Conservation (phyloP, 345 rosid genomes). For the Arabidopsis thaliana region TAIR10.1 NC_003074.8:18136001-18136500, state of each 20-base stretch:
- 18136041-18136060: constrained; percentile 82
- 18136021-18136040: constrained; percentile 48
- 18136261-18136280: background rate
- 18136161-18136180: constrained; percentile 61
- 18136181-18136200: constrained; percentile 70
- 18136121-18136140: constrained; percentile 48
- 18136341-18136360: background rate
- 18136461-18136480: background rate
- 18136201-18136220: constrained; percentile 60
- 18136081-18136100: constrained; percentile 41
- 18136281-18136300: background rate
- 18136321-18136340: background rate
- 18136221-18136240: constrained; percentile 50
- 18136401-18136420: background rate
- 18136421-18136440: background rate
- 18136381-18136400: background rate
- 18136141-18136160: constrained; percentile 77
- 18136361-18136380: background rate
- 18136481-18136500: background rate
- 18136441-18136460: background rate
- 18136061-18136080: constrained; percentile 43
- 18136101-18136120: constrained; percentile 39
- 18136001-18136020: constrained; percentile 11
- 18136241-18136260: constrained; percentile 4
- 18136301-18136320: background rate